phyloP scores from a whole-genome alignment of 345 rosid species.

The Mangifera indica region DNA sequence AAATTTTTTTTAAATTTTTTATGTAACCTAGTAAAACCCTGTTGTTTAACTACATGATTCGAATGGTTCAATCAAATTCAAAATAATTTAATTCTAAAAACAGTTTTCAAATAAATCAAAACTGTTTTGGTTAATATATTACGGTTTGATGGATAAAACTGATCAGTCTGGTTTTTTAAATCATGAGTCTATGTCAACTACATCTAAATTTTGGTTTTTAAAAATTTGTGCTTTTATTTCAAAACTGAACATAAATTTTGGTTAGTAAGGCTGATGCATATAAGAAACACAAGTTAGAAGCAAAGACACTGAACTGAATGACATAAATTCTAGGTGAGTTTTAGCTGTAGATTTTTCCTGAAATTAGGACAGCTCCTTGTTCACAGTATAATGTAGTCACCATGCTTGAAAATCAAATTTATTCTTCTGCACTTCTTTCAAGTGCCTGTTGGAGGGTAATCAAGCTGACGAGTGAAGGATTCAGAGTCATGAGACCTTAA shows the following conservation, averaged over 20 bases:
- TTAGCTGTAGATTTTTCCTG: slow-evolving; percentile 4
- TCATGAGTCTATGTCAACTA: background rate
- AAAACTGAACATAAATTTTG: background rate
- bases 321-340: slow-evolving; percentile 52
- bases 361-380: slow-evolving; percentile 6
- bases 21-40: too few species aligned
- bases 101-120: too few species aligned
- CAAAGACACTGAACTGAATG: slow-evolving; percentile 50
- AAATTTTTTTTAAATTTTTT: too few species aligned
- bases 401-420: slow-evolving; percentile 4
- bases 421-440: slow-evolving; percentile 6
- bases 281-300: slow-evolving; percentile 56
- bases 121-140: too few species aligned
- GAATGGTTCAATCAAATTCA: too few species aligned
- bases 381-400: slow-evolving; percentile 9
- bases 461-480: slow-evolving; percentile 52
- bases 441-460: slow-evolving; percentile 40
- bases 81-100: too few species aligned
- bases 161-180: too few species aligned
- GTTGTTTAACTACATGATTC: too few species aligned
- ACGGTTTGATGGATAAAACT: too few species aligned
- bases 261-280: slow-evolving; percentile 70
- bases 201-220: background rate
- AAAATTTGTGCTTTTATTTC: background rate
- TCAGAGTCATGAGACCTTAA: slow-evolving; percentile 63